phyloP scores from a whole-genome alignment of 805 yeast genomes.

The Metschnikowia colocasiae region DNA sequence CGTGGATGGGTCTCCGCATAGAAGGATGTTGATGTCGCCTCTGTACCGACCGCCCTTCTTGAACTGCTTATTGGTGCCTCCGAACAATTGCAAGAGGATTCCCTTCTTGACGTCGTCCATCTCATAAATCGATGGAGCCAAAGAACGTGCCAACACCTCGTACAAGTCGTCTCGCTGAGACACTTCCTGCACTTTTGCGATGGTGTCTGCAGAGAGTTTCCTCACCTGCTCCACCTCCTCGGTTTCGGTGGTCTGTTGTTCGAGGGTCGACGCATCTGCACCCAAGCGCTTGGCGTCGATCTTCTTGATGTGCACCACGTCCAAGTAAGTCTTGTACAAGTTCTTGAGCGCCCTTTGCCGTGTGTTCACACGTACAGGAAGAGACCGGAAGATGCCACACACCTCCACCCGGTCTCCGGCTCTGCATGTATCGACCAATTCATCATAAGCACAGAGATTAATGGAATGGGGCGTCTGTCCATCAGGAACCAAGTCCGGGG shows the following conservation, averaged over 20 bases:
- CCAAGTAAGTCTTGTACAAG: conserved; percentile 87
- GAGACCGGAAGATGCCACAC: conserved; percentile 90
- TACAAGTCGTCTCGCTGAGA: conserved; percentile 75
- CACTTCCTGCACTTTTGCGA: conserved; percentile 56
- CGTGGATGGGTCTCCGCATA: conserved; percentile 98
- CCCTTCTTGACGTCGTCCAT: conserved; percentile 98
- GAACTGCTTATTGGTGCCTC: conserved; percentile 90
- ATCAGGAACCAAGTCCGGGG: conserved; percentile 94
- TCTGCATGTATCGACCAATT: conserved; percentile 86
- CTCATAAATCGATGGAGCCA: conserved; percentile 97
- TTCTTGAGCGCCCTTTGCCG: conserved; percentile 79
- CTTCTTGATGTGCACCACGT: conserved; percentile 89
- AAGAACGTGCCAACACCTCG: conserved; percentile 79
- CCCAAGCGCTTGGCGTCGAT: conserved; percentile 79
- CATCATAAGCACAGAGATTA: conserved; percentile 91
- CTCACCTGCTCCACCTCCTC: conserved; percentile 76
- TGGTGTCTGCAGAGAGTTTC: conserved; percentile 64
- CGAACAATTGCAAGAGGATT: conserved; percentile 84
- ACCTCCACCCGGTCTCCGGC: conserved; percentile 97
- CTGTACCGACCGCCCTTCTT: conserved; percentile 89
- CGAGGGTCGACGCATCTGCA: conserved; percentile 67
- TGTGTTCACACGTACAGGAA: conserved; percentile 86
- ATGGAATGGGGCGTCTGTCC: conserved; percentile 98
- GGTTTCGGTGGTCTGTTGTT: conserved; percentile 57
- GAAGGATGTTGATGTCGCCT: conserved; percentile 87